Conservation (phyloP, 257 asterid species). For the Jasminum sambac region DNA sequence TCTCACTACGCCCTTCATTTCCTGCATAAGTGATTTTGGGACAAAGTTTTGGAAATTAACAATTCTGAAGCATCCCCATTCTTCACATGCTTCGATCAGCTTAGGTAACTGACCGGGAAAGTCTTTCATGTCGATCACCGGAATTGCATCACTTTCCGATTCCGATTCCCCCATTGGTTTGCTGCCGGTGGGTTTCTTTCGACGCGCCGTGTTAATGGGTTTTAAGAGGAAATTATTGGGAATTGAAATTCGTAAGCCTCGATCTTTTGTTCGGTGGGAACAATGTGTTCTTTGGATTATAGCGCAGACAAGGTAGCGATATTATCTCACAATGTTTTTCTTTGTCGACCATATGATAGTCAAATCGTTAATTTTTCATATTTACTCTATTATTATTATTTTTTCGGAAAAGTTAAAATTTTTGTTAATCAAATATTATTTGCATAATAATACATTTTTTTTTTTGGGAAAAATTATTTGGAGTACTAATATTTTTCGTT, state of each 20-base stretch:
- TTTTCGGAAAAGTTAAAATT: too few species aligned
- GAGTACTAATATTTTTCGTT: too few species aligned
- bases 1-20: constrained; percentile 48
- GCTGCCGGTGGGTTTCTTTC: neutral
- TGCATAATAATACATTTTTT: too few species aligned
- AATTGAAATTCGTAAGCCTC: neutral
- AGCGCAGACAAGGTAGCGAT: neutral
- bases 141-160: constrained; percentile 9
- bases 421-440: too few species aligned
- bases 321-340: neutral
- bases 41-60: constrained; percentile 26
- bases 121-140: constrained; percentile 27
- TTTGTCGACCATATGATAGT: neutral
- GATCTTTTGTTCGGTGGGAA: neutral
- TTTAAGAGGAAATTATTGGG: neutral
- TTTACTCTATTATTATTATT: too few species aligned
- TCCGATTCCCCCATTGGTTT: constrained; percentile 9
- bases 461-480: too few species aligned
- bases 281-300: neutral
- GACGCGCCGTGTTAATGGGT: neutral
- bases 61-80: constrained; percentile 45
- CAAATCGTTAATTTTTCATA: too few species aligned
- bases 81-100: constrained; percentile 38
- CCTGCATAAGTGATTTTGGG: constrained; percentile 43
- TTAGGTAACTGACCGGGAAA: constrained; percentile 30